Base-by-base conservation (phyloP, 345 rosid genomes). In the Hibiscus syriacus region DNA sequence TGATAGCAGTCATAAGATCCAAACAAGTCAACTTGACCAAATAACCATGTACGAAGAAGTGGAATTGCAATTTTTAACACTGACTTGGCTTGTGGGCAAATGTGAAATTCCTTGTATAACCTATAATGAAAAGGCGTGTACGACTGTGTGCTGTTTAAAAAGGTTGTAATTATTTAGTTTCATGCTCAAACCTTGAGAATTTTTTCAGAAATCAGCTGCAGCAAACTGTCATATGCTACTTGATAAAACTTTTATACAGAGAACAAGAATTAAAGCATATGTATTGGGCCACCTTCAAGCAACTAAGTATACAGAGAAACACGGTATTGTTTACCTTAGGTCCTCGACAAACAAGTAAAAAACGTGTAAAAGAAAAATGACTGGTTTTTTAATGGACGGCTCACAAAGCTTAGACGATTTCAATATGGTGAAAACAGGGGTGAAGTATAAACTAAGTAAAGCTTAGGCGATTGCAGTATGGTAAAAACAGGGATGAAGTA, bases 171-270 rank as follows among this genome's bases (percentile, higher is more conserved):
- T 55, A 13, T 57, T 41, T 43, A 55, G 52, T 55, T 29, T 29
- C 61, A 11, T 55, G 64, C 71, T 68, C 71, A 68, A 55, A 59
- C n/a, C 55, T 68, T 27, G 64, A 41, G 71, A 53, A n/a, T n/a
- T n/a, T 41, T 27, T 68, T 55, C 54, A 55, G 49, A 55, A 17
- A 55, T 17, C 25, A 16, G 25, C 14, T 36, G 23, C 60, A 67
- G 55, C 34, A 55, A 39, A 14, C 59, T 13, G 22, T 53, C 19
- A 20, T 4, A 10, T n/a, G 41, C n/a, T 55, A 39, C 55, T 2
- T n/a, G 41, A 3, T 39, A 55, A 56, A 43, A 25, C 1, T 4
- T 25, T 39, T 46, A 41, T 38, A n/a, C 26, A 26, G 17, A 2
- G 3, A 55, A 25, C 38, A 68, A 43, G 38, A 36, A 12, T 43